Conservation (phyloP, 2,329 filamentous ascomycete species). For the Ophiostoma sp. region DNA sequence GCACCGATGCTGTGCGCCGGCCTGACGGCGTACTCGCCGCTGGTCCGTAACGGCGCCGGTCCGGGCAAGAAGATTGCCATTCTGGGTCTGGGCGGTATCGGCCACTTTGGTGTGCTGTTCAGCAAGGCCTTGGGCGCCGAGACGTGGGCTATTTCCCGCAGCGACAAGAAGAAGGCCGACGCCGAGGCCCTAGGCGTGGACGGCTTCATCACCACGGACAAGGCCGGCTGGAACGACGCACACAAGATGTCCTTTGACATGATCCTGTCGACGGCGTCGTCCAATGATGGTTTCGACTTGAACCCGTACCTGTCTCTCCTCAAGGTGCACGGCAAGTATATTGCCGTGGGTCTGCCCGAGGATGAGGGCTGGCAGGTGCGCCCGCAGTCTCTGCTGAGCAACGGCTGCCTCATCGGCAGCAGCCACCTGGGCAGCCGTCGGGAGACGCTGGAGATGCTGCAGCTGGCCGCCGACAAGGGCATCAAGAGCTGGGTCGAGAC, state of each 20-base stretch:
- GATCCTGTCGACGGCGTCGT: slow-evolving; percentile 73
- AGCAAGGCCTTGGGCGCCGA: slow-evolving; percentile 66
- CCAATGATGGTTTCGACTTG: slow-evolving; percentile 67
- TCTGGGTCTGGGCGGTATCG: slow-evolving; percentile 70
- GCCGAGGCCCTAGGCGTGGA: slow-evolving; percentile 60
- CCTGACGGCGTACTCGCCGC: slow-evolving; percentile 75
- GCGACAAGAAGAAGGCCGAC: slow-evolving; percentile 61
- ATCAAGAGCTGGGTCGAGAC: slow-evolving; percentile 71
- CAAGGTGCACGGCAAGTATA: slow-evolving; percentile 78
- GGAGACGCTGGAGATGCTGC: slow-evolving; percentile 71
- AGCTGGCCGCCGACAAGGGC: slow-evolving; percentile 68
- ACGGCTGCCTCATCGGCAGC: slow-evolving; percentile 71
- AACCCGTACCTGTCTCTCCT: slow-evolving; percentile 73
- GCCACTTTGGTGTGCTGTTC: slow-evolving; percentile 70
- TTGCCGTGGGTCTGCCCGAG: slow-evolving; percentile 77
- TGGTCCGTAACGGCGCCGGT: slow-evolving; percentile 72
- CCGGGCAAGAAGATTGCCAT: slow-evolving; percentile 79
- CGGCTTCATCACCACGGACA: slow-evolving; percentile 55
- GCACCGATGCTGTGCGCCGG: slow-evolving; percentile 86
- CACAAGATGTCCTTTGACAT: slow-evolving; percentile 70
- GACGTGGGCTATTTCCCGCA: slow-evolving; percentile 61
- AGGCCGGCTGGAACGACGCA: slow-evolving; percentile 55
- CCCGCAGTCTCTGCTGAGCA: slow-evolving; percentile 72
- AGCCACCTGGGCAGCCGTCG: slow-evolving; percentile 69
- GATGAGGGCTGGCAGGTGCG: slow-evolving; percentile 69